Percentiles rank a stretch among this genome's conserved stretches.
Evolutionary conservation across 805 yeast species (phyloP).

Genomic region (Hanseniaspora vineae): DNA sequence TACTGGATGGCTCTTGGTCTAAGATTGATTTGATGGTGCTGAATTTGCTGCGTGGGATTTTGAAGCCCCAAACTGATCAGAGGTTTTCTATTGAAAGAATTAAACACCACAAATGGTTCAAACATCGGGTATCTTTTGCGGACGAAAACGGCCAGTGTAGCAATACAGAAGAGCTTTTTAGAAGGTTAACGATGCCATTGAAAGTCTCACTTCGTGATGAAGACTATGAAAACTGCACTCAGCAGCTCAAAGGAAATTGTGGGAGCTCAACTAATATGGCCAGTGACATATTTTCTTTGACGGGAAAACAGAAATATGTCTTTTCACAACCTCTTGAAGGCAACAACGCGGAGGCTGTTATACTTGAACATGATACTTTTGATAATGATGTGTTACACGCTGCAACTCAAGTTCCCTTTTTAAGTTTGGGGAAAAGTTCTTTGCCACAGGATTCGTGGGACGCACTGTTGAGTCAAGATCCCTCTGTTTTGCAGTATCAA

Average conservation of each 20-base stretch:
- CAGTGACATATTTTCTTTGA: background rate
- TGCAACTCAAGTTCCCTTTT: slow-evolving; percentile 14
- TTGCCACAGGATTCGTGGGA: background rate
- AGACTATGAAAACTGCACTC: slow-evolving; percentile 22
- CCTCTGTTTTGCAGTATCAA: slow-evolving; percentile 5
- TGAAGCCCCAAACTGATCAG: slow-evolving; percentile 35
- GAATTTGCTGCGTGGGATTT: slow-evolving; percentile 38
- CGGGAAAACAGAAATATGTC: background rate
- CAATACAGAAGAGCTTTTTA: slow-evolving; percentile 39
- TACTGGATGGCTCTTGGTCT: slow-evolving; percentile 40
- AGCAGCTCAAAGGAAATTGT: too few relatives aligned
- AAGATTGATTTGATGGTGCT: slow-evolving; percentile 35
- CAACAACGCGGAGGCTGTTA: background rate
- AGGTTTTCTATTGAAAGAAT: slow-evolving; percentile 32
- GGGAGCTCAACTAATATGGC: too few relatives aligned
- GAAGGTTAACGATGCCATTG: slow-evolving; percentile 36
- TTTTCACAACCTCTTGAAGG: background rate
- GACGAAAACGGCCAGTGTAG: slow-evolving; percentile 37
- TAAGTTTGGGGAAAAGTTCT: background rate
- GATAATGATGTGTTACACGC: slow-evolving; percentile 1
- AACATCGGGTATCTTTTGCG: slow-evolving; percentile 28
- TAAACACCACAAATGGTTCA: slow-evolving; percentile 44
- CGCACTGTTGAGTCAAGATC: slow-evolving; percentile 9
- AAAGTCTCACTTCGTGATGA: slow-evolving; percentile 42
- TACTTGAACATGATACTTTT: slow-evolving; percentile 8